Evolutionary conservation across 129 eudicot species (phyloP).

Genomic region (Apium graveolens): DNA sequence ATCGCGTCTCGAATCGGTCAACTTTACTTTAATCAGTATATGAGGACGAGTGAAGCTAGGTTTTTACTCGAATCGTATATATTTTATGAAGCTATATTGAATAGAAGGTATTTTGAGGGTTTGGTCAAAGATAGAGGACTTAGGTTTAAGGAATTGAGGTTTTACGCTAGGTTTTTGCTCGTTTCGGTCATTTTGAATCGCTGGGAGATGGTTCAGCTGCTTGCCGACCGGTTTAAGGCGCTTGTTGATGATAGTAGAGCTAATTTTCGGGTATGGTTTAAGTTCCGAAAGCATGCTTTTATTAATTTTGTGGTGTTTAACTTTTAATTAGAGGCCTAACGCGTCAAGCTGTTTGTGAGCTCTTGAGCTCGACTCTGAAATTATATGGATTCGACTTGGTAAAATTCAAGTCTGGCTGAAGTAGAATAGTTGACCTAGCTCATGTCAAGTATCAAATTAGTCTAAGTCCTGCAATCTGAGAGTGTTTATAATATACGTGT

Average conservation of each 20-base stretch:
- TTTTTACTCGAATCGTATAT: slow-evolving; percentile 72
- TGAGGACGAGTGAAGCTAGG: slow-evolving; percentile 88
- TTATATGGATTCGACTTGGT: background rate
- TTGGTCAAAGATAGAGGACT: slow-evolving; percentile 57
- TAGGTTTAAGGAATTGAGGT: slow-evolving; percentile 94
- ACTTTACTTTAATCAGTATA: slow-evolving; percentile 77
- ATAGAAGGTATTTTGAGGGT: slow-evolving; percentile 64
- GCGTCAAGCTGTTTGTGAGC: background rate
- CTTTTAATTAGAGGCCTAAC: background rate
- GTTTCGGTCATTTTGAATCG: slow-evolving; percentile 72
- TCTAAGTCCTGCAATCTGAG: background rate
- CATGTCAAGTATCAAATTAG: background rate
- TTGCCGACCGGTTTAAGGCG: slow-evolving; percentile 54
- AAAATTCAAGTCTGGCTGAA: background rate
- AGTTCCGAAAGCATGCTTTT: background rate
- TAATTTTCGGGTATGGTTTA: slow-evolving; percentile 52
- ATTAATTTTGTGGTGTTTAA: background rate
- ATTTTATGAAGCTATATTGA: slow-evolving; percentile 75
- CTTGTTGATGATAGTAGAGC: slow-evolving; percentile 63
- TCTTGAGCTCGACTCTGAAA: background rate
- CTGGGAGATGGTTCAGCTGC: slow-evolving; percentile 59
- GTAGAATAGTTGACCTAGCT: background rate
- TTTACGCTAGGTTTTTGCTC: slow-evolving; percentile 91
- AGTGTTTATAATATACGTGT: background rate
- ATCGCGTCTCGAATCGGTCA: slow-evolving; percentile 97